phyloP scores from a whole-genome alignment of 1,284 basidiomycete species.

The Moesziomyces antarcticus region DNA sequence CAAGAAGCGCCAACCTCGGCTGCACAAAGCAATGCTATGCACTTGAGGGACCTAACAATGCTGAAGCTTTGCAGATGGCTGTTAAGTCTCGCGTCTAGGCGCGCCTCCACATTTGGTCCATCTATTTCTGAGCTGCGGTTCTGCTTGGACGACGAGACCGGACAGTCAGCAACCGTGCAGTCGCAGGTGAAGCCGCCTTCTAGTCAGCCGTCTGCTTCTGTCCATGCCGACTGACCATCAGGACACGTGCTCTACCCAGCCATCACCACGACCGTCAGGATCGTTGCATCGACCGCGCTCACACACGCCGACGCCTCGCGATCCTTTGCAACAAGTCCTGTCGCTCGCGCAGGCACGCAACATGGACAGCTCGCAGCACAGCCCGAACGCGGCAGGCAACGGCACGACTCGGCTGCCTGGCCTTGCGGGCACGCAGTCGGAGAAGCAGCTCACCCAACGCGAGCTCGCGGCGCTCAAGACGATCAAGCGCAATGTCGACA shows the following conservation, averaged over 20 bases:
- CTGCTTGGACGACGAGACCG: background rate
- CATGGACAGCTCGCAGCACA: constrained; percentile 10
- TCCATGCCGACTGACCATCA: background rate
- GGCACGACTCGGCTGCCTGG: constrained; percentile 28
- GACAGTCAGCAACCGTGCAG: background rate
- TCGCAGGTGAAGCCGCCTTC: background rate
- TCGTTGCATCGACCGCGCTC: too few species aligned
- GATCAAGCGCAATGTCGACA: constrained; percentile 48
- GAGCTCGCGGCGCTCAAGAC: constrained; percentile 36
- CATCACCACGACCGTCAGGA: too few species aligned
- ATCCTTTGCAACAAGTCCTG: too few species aligned
- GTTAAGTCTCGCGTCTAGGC: too few species aligned
- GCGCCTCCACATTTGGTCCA: background rate
- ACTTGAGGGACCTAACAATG: background rate
- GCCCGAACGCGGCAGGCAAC: background rate
- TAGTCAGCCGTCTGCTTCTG: background rate
- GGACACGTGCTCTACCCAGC: background rate
- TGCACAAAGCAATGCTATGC: too few species aligned
- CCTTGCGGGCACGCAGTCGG: constrained; percentile 35
- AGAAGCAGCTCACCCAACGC: constrained; percentile 43
- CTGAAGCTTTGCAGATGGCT: background rate
- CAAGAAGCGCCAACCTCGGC: constrained; percentile 19
- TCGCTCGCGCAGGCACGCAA: background rate
- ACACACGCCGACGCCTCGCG: too few species aligned
- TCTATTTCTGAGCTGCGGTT: background rate